Base-by-base conservation (phyloP, 2,329 filamentous ascomycete genomes). In the Magnaporthiopsis rhizophila region DNA sequence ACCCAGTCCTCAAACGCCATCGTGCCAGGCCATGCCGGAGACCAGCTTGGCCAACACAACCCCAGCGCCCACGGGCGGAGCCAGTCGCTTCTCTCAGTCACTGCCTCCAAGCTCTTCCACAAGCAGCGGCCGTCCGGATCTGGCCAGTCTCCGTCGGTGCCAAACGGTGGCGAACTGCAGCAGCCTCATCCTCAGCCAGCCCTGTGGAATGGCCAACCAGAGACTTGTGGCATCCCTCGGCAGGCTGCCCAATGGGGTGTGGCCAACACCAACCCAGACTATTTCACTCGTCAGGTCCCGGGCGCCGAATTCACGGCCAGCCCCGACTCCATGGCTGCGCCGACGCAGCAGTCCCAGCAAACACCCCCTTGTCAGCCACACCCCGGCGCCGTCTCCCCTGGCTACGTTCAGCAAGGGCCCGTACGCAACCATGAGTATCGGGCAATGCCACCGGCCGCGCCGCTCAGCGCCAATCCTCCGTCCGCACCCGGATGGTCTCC, bases 51-150 rank as follows among this genome's bases (percentile, higher is more conserved):
- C 26, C 60, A 13, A 21, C 24, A 26, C 24, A 53, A 15, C 32
- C 36, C 13, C 13, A 13, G 15, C 69, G n/a, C 69, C 68, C 15
- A 64, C 62, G 32, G 65, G 66, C 0, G 59, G 64, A 12, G 58
- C 36, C 7, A 62, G 58, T 30, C 56, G 36, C 13, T 63, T 2
- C 28, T 61, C 30, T 56, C 57, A 59, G 62, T 28, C 66, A 69
- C 28, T 61, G 45, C 24, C 69, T 65, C 60, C 26, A 69, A 13
- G 67, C 66, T 63, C 59, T 65, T 68, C n/a, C 65, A 68, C 64
- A 67, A 64, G 36, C 38, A 64, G 36, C 62, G 62, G 38, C 50
- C 53, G 50, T 1, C 66, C 63, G 45, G 67, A 67, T n/a, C 34
- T 18, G 38, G 67, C 58, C 28, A 65, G 11, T 53, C 65, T 53